Evolutionary conservation across 257 asterid genomes (phyloP), one percentile per base, ranked within the genome.

Genomic region (Ehretia macrophylla): DNA sequence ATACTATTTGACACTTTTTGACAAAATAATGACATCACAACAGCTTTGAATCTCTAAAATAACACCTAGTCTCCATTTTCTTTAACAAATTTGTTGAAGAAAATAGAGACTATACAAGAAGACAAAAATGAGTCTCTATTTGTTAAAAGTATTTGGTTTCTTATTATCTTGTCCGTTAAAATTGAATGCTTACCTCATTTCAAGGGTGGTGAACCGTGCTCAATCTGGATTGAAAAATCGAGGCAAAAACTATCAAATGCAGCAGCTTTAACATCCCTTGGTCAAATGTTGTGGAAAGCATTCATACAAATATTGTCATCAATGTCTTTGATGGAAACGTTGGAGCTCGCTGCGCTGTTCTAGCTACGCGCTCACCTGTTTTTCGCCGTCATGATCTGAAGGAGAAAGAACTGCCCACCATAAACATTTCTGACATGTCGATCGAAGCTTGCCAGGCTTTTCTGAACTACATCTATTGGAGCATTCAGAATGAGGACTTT

Each of bases 341-440:
- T 46, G 51, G 80, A 20, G 95, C 97, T 0, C 97, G 88, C 39
- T 88, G 97, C 1, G 99, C 99, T 8, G 89, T 92, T 70, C 95
- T 92, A 19, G 99, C 99, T 10, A 75, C 97, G 4, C 70, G 96
- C 40, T 92, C 99, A 1, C 97, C 93, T 2, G 99, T 92, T 22
- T 92, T 92, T 76, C 75, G 82, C 55, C 84, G 96, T 1, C 99
- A 92, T 32, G 85, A 92, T 48, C 95, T 93, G 51, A 81, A 75
- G 79, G 96, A 93, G 75, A 93, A 85, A 65, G 95, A 89, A 38
- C 32, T 81, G 59, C 84, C 96, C 0, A 79, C 79, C 56, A 67
- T 92, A n/a, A 32, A 86, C 84, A 84, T 93, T 58, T 45, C 90
- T 0, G 97, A 93, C 73, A 93, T 93, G 99, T 86, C 99, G 11